A percentile compares a stretch with the other conserved stretches of the same genome.
These are phyloP conservation scores for Pseudogymnoascus sp. DNA, from an alignment of 2,329 filamentous ascomycete genomes.

Conservation along the genomic window DNA sequence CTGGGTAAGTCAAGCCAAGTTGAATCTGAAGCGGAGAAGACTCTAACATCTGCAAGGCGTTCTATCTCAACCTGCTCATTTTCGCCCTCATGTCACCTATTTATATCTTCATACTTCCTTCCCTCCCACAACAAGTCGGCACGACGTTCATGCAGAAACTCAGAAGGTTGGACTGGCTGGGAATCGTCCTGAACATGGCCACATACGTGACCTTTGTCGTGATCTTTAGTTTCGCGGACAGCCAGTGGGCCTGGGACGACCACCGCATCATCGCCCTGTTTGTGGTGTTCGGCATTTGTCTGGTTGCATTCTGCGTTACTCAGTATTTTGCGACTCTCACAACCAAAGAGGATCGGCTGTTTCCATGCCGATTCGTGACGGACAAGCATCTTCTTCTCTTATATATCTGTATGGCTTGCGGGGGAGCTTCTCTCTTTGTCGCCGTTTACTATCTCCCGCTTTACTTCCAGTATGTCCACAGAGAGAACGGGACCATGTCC, in stretches of 20 bases:
- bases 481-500: slow-evolving; percentile 25
- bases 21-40: no score
- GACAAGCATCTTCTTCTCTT: slow-evolving; percentile 34
- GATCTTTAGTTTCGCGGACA: slow-evolving; percentile 43
- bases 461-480: slow-evolving; percentile 39
- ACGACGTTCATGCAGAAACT: slow-evolving; percentile 16
- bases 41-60: slow-evolving; percentile 20
- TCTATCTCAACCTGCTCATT: slow-evolving; percentile 28
- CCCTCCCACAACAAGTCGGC: slow-evolving; percentile 28
- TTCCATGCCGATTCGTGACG: slow-evolving; percentile 36
- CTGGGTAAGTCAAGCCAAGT: slow-evolving; percentile 15
- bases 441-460: slow-evolving; percentile 38
- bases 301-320: slow-evolving; percentile 38
- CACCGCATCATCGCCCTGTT: slow-evolving; percentile 39
- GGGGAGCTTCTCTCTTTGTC: slow-evolving; percentile 21
- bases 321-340: slow-evolving; percentile 41
- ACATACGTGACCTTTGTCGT: slow-evolving; percentile 37
- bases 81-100: slow-evolving; percentile 23
- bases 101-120: slow-evolving; percentile 32
- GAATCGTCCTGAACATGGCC: slow-evolving; percentile 36
- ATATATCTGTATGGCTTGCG: slow-evolving; percentile 31
- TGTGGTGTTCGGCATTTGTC: slow-evolving; percentile 36
- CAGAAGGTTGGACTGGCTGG: slow-evolving; percentile 37
- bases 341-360: slow-evolving; percentile 33
- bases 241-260: slow-evolving; percentile 40